Evolutionary conservation across 768 basidiomycete species (phyloP).

Genomic region (Collybiopsis confluens): DNA sequence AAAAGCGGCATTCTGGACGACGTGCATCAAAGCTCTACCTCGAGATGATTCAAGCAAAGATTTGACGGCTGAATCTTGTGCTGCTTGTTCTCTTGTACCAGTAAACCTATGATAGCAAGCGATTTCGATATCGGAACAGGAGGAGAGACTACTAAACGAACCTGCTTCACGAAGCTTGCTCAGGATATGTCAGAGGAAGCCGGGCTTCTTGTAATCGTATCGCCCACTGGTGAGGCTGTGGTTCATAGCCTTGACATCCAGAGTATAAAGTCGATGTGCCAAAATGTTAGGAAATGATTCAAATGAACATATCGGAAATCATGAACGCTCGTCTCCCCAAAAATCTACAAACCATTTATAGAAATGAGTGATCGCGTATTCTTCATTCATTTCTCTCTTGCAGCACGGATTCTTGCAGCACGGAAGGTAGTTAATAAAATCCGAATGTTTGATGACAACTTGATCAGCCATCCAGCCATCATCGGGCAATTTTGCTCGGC

Average conservation of each 20-base stretch:
- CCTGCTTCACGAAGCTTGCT: slow-evolving; percentile 37
- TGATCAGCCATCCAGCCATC: no score
- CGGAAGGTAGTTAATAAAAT: no score
- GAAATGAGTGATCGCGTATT: slow-evolving; percentile 31
- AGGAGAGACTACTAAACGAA: no score
- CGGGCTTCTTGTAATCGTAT: slow-evolving; percentile 53
- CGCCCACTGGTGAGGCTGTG: slow-evolving; percentile 61
- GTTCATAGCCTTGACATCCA: slow-evolving; percentile 58
- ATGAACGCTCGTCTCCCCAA: slow-evolving; percentile 24
- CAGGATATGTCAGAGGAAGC: slow-evolving; percentile 30
- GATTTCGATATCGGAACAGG: no score
- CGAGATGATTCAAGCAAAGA: slow-evolving; percentile 36
- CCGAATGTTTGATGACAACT: no score
- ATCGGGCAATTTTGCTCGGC: no score
- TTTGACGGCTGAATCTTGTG: slow-evolving; percentile 44
- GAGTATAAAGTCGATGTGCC: slow-evolving; percentile 41
- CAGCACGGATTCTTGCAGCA: no score
- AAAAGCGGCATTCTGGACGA: slow-evolving; percentile 65
- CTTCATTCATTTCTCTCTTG: slow-evolving; percentile 28
- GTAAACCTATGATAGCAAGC: slow-evolving; percentile 39
- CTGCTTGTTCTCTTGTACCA: slow-evolving; percentile 45
- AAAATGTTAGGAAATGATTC: not conserved
- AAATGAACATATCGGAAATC: no score
- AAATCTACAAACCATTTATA: slow-evolving; percentile 26
- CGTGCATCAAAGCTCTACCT: no score